Base-by-base conservation (phyloP, 257 asterid species). In the Linaria vulgaris region DNA sequence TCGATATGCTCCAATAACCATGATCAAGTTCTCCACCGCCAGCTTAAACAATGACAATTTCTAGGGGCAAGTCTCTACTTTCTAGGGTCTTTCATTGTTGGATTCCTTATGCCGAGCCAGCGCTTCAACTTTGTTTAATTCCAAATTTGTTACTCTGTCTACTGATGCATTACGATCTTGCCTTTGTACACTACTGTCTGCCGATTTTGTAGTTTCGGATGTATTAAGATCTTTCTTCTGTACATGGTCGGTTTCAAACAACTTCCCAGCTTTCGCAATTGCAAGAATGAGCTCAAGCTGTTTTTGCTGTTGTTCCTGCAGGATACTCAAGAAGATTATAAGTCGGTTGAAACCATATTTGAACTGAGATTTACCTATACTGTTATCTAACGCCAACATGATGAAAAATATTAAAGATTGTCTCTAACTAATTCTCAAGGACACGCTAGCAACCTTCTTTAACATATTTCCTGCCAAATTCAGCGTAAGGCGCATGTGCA, bases 301-400 rank as follows among this genome's bases (percentile, higher is more conserved):
- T 71, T 84, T 84, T 61, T 80, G 84, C 64, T 82, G 91, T 63
- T 84, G 91, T 54, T 84, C 91, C 91, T 84, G 43, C 63, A 43
- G 44, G n/a, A 51, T 31, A 64, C 9, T 0, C 41, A 27, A 21
- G 4, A 25, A 25, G 59, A 25, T 12, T 15, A 39, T 17, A 17
- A 37, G 67, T 55, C 56, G 54, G 48, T 57, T 17, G 64, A 54
- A 56, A 16, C 47, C 25, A 67, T 31, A 50, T 9, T 50, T 50
- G 12, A 2, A 50, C 56, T 44, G 9, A 9, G 15, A 41, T 34
- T 58, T 9, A 30, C 9, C 12, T 2, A 45, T 31, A 50, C 6
- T 17, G 44, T 46, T 9, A 9, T 14, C 44, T 6, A 61, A 37
- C 24, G 27, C 31, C 34, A 5, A 14, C 14, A 34, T 8, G 41